Conservation (phyloP, 1,284 basidiomycete species). For the Chiua sp. region DNA sequence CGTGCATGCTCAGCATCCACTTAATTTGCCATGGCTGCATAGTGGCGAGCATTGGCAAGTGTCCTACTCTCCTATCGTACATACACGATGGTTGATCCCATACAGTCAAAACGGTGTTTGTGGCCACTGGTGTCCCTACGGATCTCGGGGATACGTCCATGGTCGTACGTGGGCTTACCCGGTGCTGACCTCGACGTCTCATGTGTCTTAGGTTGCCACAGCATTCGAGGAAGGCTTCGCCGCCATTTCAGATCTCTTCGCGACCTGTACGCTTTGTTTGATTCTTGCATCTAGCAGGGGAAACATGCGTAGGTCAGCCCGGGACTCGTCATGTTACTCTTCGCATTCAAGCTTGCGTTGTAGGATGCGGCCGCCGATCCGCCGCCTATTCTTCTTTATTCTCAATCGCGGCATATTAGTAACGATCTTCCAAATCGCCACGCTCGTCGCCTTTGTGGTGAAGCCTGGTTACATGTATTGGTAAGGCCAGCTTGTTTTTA, state of each 20-base stretch:
- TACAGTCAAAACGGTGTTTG: conserved; percentile 1
- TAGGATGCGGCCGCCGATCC: background rate
- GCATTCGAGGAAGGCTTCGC: conserved; percentile 5
- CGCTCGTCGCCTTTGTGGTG: background rate
- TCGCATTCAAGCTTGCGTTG: background rate
- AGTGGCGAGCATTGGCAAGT: conserved; percentile 9
- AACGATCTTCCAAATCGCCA: conserved; percentile 6
- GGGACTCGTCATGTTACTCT: background rate
- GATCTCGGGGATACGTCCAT: background rate
- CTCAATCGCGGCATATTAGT: conserved; percentile 8
- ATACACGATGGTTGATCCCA: background rate
- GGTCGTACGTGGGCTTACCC: conserved; percentile 1
- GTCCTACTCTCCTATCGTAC: background rate
- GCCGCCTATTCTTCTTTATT: conserved; percentile 4
- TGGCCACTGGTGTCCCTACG: background rate
- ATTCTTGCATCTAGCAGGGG: background rate
- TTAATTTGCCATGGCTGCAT: background rate
- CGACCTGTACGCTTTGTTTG: conserved; percentile 1
- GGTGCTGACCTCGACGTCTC: background rate
- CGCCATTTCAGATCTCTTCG: conserved; percentile 5
- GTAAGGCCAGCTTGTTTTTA: background rate
- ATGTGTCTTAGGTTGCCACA: background rate
- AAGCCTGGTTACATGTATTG: background rate
- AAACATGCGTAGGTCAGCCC: background rate
- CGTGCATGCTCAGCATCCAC: background rate